Evolutionary conservation across 2,329 filamentous ascomycete species (phyloP).

Genomic region (Aspergillus chevalieri): DNA sequence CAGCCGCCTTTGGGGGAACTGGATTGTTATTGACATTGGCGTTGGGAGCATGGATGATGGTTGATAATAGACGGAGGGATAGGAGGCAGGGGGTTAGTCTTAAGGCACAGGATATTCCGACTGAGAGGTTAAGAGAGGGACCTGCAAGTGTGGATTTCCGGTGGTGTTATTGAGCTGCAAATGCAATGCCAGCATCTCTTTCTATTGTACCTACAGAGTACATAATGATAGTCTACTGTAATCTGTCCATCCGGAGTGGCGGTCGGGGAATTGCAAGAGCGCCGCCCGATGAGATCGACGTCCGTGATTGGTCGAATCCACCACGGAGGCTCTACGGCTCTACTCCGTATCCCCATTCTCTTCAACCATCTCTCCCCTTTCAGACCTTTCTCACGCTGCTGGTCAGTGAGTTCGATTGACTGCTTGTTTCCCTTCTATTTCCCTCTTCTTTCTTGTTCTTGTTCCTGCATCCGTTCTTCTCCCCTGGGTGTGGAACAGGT

Average conservation of each 20-base stretch:
- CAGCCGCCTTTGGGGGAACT: constrained; percentile 43
- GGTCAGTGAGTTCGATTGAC: constrained; percentile 4
- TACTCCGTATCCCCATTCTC: background rate
- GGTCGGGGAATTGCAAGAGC: background rate
- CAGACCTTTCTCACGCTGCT: constrained; percentile 3
- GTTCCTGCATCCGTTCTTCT: background rate
- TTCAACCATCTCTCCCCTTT: too few species aligned
- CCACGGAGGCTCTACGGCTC: background rate
- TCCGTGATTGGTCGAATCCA: background rate
- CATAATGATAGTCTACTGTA: too few species aligned
- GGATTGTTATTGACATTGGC: constrained; percentile 49
- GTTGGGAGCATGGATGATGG: constrained; percentile 41
- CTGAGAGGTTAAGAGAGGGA: constrained; percentile 46
- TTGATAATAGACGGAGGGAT: constrained; percentile 55
- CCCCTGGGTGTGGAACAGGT: constrained; percentile 8
- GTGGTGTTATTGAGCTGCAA: constrained; percentile 40
- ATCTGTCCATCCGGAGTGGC: background rate
- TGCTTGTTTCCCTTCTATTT: constrained; percentile 3
- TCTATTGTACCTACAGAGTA: too few species aligned
- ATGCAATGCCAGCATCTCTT: too few species aligned
- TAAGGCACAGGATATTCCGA: constrained; percentile 49
- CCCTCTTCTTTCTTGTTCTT: background rate
- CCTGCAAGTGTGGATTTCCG: constrained; percentile 46
- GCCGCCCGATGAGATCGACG: background rate
- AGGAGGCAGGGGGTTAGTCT: constrained; percentile 48